Evolutionary conservation across 345 rosid genomes (phyloP), one percentile per base, ranked within the genome.

Genomic region (Nasturtium officinale): DNA sequence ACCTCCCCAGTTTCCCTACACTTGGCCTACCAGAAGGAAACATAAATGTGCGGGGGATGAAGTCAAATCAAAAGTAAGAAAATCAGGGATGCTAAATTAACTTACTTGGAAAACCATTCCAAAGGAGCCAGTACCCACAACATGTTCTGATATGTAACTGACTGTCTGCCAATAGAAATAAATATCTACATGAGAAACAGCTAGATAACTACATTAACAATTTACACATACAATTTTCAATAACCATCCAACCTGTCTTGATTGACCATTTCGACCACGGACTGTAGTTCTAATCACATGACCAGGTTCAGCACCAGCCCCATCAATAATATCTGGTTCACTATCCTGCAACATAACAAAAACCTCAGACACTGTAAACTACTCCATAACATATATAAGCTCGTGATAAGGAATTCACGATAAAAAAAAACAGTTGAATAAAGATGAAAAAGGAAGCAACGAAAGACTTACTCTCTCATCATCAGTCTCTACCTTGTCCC

Each of bases 1-100:
- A 87, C 80, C 69, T 91, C 97, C 78, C 97, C 97, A 68, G 92
- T 91, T 82, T 91, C 97, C 81, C 96, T 88, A 76, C 98, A 92
- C 79, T 90, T 92, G 37, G 98, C 98, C 98, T 92, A 85, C 81
- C 80, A 25, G 58, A 65, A 64, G 67, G 55, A 80, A 65, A 72
- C 75, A 54, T 72, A 72, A 72, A 79, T 42, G 28, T 5, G 7
- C 18, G 1, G 35, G 26, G 38, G 45, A 23, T 58, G 28, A 21
- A 67, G 12, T 15, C 18, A 58, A 35, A 67, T 54, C 42, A 54
- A 10, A 18, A 23, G 60, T 9, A 9, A 30, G 79, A 68, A 26
- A 13, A 72, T 53, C 38, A 71, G 38, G 59, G 40, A 26, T 37
- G 15, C 50, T 17, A 73, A 18, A 18, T 52, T 30, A 29, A 69